These are phyloP conservation scores for Cenococcum geophilum DNA, from an alignment of 495 filamentous ascomycete genomes.

Conservation along the genomic window DNA sequence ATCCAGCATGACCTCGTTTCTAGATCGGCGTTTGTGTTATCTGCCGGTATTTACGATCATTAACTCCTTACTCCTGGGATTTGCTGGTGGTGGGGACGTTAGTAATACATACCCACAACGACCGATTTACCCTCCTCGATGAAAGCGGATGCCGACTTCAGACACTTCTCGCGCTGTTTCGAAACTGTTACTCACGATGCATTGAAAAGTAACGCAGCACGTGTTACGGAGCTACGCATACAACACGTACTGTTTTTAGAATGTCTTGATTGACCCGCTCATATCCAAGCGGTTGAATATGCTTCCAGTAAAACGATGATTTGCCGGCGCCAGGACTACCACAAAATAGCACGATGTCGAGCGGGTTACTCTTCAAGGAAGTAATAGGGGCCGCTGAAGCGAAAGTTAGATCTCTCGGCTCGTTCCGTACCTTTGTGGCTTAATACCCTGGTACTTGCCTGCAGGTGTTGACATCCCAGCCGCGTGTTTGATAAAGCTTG, in stretches of 20 bases:
- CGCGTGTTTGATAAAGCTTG: constrained; percentile 42
- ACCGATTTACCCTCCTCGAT: constrained; percentile 62
- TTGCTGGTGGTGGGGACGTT: not conserved
- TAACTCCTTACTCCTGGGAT: not conserved
- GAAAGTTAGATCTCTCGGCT: constrained; percentile 11
- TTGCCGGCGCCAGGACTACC: constrained; percentile 88
- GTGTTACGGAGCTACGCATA: constrained; percentile 25
- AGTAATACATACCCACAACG: constrained; percentile 55
- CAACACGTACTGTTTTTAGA: constrained; percentile 61
- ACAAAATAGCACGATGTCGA: constrained; percentile 78
- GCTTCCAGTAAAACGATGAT: constrained; percentile 78
- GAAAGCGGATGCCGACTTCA: constrained; percentile 63
- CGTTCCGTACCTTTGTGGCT: constrained; percentile 20
- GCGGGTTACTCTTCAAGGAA: constrained; percentile 50
- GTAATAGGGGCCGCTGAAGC: constrained; percentile 41
- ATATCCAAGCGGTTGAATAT: constrained; percentile 73
- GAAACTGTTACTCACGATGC: constrained; percentile 29
- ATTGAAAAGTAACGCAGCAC: constrained; percentile 14
- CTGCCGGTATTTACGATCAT: constrained; percentile 41
- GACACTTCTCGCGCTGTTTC: constrained; percentile 68
- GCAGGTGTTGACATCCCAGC: constrained; percentile 31
- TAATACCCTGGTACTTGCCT: constrained; percentile 32
- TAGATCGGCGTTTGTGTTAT: constrained; percentile 85
- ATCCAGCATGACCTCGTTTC: constrained; percentile 72
- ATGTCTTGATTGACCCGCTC: constrained; percentile 85